Evolutionary conservation across 1,284 basidiomycete genomes (phyloP), one percentile per base, ranked within the genome.

Genomic region (Naganishia albida): DNA sequence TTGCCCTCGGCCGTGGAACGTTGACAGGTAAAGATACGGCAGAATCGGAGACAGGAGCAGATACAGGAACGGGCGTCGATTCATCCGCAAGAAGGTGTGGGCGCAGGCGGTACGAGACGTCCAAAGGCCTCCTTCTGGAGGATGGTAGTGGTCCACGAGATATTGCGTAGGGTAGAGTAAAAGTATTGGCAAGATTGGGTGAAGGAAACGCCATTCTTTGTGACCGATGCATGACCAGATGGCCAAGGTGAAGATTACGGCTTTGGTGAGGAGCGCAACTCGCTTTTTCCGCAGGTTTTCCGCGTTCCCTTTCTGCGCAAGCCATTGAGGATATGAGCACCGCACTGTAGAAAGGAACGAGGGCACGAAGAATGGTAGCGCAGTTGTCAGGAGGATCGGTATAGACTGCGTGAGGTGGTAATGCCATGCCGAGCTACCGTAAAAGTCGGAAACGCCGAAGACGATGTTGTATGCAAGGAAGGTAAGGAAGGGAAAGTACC

Each of bases 131-230:
- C 60, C 59, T 4, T 49, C 62, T n/a, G 38, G 39, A 43, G 48
- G 39, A 26, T 51, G 70, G 74, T 82, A 15, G 82, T 67, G 64
- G n/a, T 86, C 83, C 46, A 87, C 82, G 16, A 95, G 78, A 2
- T 87, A 85, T 65, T 86, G 86, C 0, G 91, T 82, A 28, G 90
- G 88, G 64, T 96, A 83, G 26, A 95, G 72, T 69, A 94, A 87
- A 48, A 96, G 80, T n/a, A 91, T 78, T 0, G 95, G 93, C 0
- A 98, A 81, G 3, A 98, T 75, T 0, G 94, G 93, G 71, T 98
- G 95, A 3, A 99, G 80, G 79, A 99, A 99, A 2, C 96, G 83
- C 89, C 93, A 97, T 81, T 99, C 96, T 72, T 98, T 99, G 79
- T 96, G 92, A 1, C 88, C 86, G 7, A 89, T 83, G 13, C 89